phyloP scores from a whole-genome alignment of 2,329 filamentous ascomycete genomes.

The Neofusicoccum cordaticola region DNA sequence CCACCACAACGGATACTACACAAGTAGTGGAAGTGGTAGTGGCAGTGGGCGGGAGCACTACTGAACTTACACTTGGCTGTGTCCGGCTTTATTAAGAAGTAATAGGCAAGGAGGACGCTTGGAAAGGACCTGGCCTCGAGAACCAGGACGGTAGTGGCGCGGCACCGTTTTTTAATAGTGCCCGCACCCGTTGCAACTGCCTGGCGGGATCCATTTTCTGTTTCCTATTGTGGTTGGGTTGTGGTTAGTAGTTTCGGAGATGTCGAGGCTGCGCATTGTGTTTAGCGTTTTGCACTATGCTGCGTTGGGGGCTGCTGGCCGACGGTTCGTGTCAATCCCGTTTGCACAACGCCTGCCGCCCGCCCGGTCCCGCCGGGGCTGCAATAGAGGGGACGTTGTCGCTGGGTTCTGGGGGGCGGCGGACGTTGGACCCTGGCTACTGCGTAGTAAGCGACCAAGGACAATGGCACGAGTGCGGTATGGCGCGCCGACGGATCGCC shows the following conservation, averaged over 20 bases:
- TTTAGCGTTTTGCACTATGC: not conserved
- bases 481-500: constrained; percentile 6
- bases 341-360: not conserved
- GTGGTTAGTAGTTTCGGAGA: not conserved
- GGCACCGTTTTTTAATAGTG: not conserved
- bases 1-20: no score
- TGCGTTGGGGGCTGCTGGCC: not conserved
- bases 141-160: not conserved
- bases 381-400: not conserved
- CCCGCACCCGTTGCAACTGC: not conserved
- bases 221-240: not conserved
- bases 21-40: no score
- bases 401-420: not conserved
- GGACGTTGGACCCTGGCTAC: not conserved
- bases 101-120: not conserved
- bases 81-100: not conserved
- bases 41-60: not conserved
- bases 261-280: not conserved
- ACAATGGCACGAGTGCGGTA: not conserved
- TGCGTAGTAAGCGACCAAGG: not conserved
- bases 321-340: not conserved
- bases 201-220: not conserved
- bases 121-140: not conserved
- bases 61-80: not conserved
- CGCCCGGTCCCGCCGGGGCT: not conserved